Conservation (phyloP, 371 early-diverging fungal species). For the Mucor indicus region DNA sequence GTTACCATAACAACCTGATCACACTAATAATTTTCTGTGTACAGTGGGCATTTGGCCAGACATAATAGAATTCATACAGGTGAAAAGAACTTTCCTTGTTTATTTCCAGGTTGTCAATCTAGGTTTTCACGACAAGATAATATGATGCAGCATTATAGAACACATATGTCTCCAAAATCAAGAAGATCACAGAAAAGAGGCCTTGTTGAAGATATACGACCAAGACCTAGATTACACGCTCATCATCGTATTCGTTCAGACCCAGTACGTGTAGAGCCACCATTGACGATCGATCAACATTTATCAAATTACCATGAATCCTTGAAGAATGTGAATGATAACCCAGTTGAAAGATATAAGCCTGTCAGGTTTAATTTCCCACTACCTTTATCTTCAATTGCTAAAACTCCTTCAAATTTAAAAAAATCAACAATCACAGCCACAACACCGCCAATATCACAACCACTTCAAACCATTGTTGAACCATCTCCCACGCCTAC, state of each 20-base stretch:
- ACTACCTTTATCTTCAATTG: conserved; percentile 13
- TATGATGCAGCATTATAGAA: conserved; percentile 90
- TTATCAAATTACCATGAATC: conserved; percentile 38
- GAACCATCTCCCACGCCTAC: conserved; percentile 7
- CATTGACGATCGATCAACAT: conserved; percentile 47
- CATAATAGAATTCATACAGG: conserved; percentile 91
- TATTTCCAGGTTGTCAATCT: conserved; percentile 75
- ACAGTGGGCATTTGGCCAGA: conserved; percentile 81
- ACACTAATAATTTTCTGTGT: neutral
- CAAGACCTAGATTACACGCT: conserved; percentile 38
- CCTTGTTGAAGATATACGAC: conserved; percentile 25
- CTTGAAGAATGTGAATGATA: neutral
- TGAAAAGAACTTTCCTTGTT: conserved; percentile 87
- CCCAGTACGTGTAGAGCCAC: conserved; percentile 36
- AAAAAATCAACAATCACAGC: conserved; percentile 2
- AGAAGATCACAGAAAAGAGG: conserved; percentile 49
- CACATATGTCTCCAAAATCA: conserved; percentile 76
- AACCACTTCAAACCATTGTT: neutral
- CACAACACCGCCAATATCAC: neutral
- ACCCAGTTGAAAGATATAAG: conserved; percentile 6
- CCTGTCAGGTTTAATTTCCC: conserved; percentile 21
- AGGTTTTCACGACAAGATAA: conserved; percentile 88
- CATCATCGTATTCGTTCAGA: conserved; percentile 45
- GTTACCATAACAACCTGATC: no score
- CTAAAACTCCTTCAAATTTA: conserved; percentile 14